Evolutionary conservation across 169 alveolate species (phyloP).

Genomic region (Plasmodium yoelii): DNA sequence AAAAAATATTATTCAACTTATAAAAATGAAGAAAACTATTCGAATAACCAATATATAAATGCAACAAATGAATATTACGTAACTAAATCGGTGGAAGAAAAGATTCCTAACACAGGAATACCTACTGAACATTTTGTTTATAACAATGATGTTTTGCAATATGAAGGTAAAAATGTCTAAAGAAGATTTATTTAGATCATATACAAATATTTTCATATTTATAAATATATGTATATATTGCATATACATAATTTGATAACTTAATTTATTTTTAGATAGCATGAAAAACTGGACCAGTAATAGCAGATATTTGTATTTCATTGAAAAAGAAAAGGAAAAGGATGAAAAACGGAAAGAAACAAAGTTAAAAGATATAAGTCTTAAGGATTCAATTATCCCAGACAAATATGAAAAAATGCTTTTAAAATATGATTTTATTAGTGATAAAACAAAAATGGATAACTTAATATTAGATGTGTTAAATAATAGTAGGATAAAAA

Average conservation of each 20-base stretch:
- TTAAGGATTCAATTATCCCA: conserved; percentile 27
- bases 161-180: conserved; percentile 33
- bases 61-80: conserved; percentile 59
- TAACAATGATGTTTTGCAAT: conserved; percentile 25
- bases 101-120: conserved; percentile 62
- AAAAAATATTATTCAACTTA: conserved; percentile 30
- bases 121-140: conserved; percentile 25
- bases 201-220: not conserved
- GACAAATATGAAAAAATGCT: conserved; percentile 44
- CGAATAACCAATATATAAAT: conserved; percentile 44
- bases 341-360: conserved; percentile 16
- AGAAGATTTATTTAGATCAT: not conserved
- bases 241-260: not conserved
- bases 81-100: conserved; percentile 57
- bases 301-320: conserved; percentile 48
- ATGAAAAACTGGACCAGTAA: conserved; percentile 47
- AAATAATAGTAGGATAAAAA: conserved; percentile 34
- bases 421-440: conserved; percentile 41
- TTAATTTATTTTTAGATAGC: conserved; percentile 27
- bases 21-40: conserved; percentile 8
- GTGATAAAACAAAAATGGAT: conserved; percentile 48
- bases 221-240: not conserved
- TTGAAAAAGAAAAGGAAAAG: conserved; percentile 58
- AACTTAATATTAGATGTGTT: conserved; percentile 56
- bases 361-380: conserved; percentile 35